Percentiles rank a stretch among this genome's conserved stretches.
These are phyloP conservation scores for Beverwykella pulmonaria DNA, from an alignment of 495 filamentous ascomycete genomes.

Conservation along the genomic window DNA sequence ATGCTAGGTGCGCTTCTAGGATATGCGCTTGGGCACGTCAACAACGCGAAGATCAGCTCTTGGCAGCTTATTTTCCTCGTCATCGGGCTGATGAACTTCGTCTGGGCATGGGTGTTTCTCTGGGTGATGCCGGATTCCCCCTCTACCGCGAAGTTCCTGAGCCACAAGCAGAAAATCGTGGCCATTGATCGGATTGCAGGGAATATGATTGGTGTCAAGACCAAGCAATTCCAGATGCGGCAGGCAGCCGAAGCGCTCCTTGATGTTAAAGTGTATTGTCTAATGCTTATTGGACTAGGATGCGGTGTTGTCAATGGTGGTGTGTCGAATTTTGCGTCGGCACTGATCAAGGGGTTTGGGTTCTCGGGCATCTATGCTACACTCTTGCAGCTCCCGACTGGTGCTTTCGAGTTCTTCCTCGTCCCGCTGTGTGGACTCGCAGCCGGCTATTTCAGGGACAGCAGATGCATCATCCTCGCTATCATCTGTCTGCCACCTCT, in stretches of 20 bases:
- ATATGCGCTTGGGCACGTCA: conserved; percentile 51
- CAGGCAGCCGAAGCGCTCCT: conserved; percentile 61
- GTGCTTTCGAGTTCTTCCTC: conserved; percentile 37
- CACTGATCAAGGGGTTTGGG: conserved; percentile 66
- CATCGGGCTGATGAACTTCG: conserved; percentile 55
- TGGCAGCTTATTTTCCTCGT: conserved; percentile 41
- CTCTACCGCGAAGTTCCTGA: conserved; percentile 49
- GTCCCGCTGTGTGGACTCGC: conserved; percentile 34
- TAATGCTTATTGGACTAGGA: conserved; percentile 62
- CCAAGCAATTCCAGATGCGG: conserved; percentile 32
- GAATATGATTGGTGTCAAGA: conserved; percentile 42
- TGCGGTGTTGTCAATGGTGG: conserved; percentile 58
- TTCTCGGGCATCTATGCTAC: conserved; percentile 57
- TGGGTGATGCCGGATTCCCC: conserved; percentile 53
- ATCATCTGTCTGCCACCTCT: conserved; percentile 51
- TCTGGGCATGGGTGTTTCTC: conserved; percentile 47
- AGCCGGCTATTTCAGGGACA: conserved; percentile 42
- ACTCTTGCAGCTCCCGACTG: conserved; percentile 57
- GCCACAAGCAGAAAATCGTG: conserved; percentile 35
- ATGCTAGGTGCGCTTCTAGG: conserved; percentile 54
- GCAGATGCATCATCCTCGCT: conserved; percentile 36
- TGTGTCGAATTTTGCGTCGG: conserved; percentile 63
- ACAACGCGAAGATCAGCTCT: conserved; percentile 28
- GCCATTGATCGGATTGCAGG: conserved; percentile 33
- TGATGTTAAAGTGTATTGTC: conserved; percentile 66